Evolutionary conservation across 495 filamentous ascomycete genomes (phyloP), one percentile per base, ranked within the genome.

Genomic region (Chaetomium fimeti): DNA sequence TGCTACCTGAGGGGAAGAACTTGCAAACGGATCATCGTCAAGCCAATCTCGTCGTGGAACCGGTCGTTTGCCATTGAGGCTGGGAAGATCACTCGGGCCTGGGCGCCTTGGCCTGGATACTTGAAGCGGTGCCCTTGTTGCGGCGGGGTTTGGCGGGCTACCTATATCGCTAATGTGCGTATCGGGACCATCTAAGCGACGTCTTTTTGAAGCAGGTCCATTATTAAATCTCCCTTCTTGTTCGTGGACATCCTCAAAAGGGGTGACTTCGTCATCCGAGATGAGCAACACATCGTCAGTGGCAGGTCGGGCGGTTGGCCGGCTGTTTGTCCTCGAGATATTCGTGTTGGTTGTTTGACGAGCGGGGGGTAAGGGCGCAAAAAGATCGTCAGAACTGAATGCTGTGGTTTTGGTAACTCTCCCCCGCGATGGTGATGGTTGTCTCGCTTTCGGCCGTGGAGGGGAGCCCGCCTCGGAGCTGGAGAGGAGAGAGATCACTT

Each of bases 191-290:
- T 76, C 63, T 58, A 77, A 27, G 1, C 75, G 59, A 52, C 62
- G 63, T 28, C 71, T 71, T 49, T 77, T 77, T 2, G 51, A 28
- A 1, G 64, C 48, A 3, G 72, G 66, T 4, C 18, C 28, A 29
- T 59, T 22, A 36, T 28, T 11, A 16, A 52, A 27, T 28, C 12
- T 8, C 4, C 20, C 1, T 8, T 8, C 5, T 36, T 22, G 1
- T 45, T 36, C 6, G 27, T 5, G 36, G 22, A 6, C 12, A 18
- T 45, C 6, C 25, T 2, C 5, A 18, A n/a, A 13, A 4, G 29
- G 12, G 9, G 48, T 32, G 25, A 58, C 22, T 15, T 67, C 69
- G 25, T 86, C 81, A 63, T 87, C 82, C 0, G 82, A 84, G 15
- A 82, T 71, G 57, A 84, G 73, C 40, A 57, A 64, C 16, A 53